These are phyloP conservation scores for Crataegus laevigata DNA, from an alignment of 306 rosid species.

Conservation along the genomic window DNA sequence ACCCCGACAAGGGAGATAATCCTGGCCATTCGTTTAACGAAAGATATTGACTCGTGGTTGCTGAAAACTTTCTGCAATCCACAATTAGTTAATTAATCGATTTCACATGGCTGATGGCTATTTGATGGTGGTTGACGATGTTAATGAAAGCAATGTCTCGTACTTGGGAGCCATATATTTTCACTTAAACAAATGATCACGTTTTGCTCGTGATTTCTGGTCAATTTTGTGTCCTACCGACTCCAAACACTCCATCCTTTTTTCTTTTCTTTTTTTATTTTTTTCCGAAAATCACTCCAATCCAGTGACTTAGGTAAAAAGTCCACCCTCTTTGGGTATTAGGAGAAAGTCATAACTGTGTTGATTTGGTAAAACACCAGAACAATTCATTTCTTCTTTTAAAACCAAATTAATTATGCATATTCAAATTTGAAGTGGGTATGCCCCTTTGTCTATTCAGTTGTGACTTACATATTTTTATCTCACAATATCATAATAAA, in stretches of 20 bases:
- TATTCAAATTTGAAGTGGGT: too few relatives aligned
- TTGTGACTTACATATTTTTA: too few relatives aligned
- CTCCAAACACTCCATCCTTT: not conserved
- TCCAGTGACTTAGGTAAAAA: not conserved
- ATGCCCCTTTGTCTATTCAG: too few relatives aligned
- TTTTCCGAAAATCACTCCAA: not conserved
- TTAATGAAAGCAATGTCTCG: not conserved
- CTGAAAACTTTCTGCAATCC: not conserved
- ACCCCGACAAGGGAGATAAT: not conserved
- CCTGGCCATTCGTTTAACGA: not conserved
- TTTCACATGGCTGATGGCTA: not conserved
- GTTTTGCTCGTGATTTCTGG: not conserved
- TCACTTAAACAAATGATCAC: slow-evolving; percentile 4
- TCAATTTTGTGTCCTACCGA: not conserved
- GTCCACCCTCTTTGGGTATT: not conserved
- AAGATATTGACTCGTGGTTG: not conserved
- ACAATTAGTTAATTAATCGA: not conserved
- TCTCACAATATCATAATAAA: too few relatives aligned
- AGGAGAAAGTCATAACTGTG: not conserved
- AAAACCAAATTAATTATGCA: too few relatives aligned
- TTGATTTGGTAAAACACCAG: not conserved
- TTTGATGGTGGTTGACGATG: not conserved
- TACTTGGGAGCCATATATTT: not conserved
- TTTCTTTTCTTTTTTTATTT: too few relatives aligned
- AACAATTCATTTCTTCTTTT: not conserved